phyloP scores from a whole-genome alignment of 495 filamentous ascomycete species.

The Parmelia sp. region DNA sequence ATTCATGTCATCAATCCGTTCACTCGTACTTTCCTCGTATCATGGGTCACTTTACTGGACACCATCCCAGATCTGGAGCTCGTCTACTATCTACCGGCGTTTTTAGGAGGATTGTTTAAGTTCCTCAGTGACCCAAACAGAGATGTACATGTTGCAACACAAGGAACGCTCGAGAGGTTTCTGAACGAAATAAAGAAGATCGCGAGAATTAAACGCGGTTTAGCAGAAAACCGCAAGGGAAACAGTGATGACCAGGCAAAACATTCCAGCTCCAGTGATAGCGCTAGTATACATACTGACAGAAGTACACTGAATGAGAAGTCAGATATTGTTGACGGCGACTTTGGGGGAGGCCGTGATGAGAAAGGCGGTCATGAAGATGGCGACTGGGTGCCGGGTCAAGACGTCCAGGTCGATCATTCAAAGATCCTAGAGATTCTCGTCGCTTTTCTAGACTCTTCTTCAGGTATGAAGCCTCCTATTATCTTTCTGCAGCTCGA shows the following conservation, averaged over 20 bases:
- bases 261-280: slow-evolving; percentile 58
- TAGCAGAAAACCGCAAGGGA: slow-evolving; percentile 74
- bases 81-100: slow-evolving; percentile 85
- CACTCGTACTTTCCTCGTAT: slow-evolving; percentile 89
- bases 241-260: slow-evolving; percentile 60
- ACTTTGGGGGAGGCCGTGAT: slow-evolving; percentile 52
- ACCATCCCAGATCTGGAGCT: slow-evolving; percentile 97
- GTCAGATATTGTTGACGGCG: slow-evolving; percentile 50
- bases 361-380: slow-evolving; percentile 62
- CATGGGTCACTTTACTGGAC: slow-evolving; percentile 91
- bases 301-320: slow-evolving; percentile 41
- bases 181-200: slow-evolving; percentile 92
- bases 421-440: slow-evolving; percentile 87
- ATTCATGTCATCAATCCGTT: slow-evolving; percentile 92
- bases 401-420: slow-evolving; percentile 93
- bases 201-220: slow-evolving; percentile 81
- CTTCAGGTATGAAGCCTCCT: slow-evolving; percentile 51
- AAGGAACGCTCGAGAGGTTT: slow-evolving; percentile 85
- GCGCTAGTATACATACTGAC: slow-evolving; percentile 50
- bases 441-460: slow-evolving; percentile 81
- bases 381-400: slow-evolving; percentile 93
- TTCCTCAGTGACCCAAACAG: slow-evolving; percentile 87
- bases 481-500: not conserved
- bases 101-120: slow-evolving; percentile 81
- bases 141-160: slow-evolving; percentile 90